Conservation (phyloP, 164 flowering plant genomes). For the Buxus sempervirens region DNA sequence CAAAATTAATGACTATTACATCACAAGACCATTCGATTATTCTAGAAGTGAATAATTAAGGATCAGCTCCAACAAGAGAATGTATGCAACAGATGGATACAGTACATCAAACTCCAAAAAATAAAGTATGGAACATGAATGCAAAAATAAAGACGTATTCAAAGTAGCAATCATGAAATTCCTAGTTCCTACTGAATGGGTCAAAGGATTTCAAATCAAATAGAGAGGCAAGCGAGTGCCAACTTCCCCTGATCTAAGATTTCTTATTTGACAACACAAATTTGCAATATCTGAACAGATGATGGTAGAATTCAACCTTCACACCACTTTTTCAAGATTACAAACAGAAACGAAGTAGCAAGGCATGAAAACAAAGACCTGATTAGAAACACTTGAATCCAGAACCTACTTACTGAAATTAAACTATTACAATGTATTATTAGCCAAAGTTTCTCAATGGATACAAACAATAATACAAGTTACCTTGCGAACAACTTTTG, state of each 20-base stretch:
- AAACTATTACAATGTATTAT: not conserved
- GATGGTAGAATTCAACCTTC: no score
- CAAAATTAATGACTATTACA: not conserved
- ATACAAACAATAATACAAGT: not conserved
- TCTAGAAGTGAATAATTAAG: not conserved
- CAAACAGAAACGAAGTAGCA: not conserved
- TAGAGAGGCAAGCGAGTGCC: not conserved
- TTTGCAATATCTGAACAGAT: no score
- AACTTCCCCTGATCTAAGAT: not conserved
- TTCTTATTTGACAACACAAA: no score
- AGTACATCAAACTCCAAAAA: not conserved
- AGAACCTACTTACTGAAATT: not conserved
- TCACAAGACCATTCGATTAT: not conserved
- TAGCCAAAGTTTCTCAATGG: not conserved
- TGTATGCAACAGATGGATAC: not conserved
- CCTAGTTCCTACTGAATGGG: not conserved
- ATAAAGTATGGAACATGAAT: not conserved
- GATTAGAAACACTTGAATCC: not conserved
- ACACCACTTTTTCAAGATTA: not conserved
- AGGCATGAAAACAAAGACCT: not conserved
- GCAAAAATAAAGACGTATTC: not conserved
- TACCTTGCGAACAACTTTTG: constrained; percentile 99
- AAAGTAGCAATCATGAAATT: no score
- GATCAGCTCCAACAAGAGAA: not conserved
- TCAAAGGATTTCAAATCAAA: not conserved